These are phyloP conservation scores for Leonotis leonurus DNA, from an alignment of 257 asterid genomes.

Conservation along the genomic window DNA sequence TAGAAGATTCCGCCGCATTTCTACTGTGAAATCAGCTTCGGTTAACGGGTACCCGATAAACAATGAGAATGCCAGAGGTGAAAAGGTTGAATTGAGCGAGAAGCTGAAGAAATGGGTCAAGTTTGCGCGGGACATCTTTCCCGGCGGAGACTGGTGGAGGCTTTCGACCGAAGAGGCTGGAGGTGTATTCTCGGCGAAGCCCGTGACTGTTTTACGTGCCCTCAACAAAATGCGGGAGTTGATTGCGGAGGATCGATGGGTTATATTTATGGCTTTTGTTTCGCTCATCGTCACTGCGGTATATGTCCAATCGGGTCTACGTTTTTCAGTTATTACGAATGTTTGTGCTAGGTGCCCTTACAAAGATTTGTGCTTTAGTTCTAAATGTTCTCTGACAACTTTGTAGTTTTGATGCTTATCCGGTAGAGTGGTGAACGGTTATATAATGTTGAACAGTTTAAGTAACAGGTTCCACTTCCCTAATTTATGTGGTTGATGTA, in stretches of 20 bases:
- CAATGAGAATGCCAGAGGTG: conserved; percentile 19
- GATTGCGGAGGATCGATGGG: conserved; percentile 77
- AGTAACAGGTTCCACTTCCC: not conserved
- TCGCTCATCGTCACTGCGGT: conserved; percentile 79
- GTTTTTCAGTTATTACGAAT: not conserved
- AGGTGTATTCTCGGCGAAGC: conserved; percentile 51
- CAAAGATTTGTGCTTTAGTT: not conserved
- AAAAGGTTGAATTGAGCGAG: conserved; percentile 28
- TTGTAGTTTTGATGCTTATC: not conserved
- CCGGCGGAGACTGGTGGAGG: conserved; percentile 96
- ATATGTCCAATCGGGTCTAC: conserved; percentile 28
- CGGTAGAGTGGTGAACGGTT: not conserved
- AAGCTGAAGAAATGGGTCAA: conserved; percentile 48
- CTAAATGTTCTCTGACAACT: not conserved
- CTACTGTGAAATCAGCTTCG: conserved; percentile 40
- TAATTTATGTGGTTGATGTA: not conserved
- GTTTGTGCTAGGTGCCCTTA: not conserved
- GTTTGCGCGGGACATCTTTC: conserved; percentile 36
- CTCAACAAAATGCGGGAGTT: conserved; percentile 81
- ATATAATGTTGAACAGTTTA: not conserved
- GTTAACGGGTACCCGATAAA: conserved; percentile 46
- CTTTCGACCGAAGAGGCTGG: conserved; percentile 49
- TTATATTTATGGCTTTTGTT: conserved; percentile 62
- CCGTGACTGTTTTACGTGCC: conserved; percentile 80
- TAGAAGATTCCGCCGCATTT: conserved; percentile 26